Conservation (phyloP, 2,329 filamentous ascomycete genomes). For the Colletotrichum somersetense region DNA sequence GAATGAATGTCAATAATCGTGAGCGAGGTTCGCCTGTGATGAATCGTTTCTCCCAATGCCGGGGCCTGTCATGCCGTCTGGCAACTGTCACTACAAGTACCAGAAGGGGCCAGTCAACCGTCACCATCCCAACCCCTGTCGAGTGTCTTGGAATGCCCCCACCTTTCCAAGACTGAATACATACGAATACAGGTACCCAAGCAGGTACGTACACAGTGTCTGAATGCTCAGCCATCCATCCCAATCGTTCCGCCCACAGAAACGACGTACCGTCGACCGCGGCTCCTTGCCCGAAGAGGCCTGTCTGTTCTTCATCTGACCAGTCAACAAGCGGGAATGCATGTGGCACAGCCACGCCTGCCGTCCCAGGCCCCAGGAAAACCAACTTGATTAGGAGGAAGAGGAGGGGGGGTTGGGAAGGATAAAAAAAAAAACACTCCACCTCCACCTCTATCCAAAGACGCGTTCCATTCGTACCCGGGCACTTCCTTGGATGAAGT, state of each 20-base stretch:
- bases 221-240: slow-evolving; percentile 2
- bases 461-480: slow-evolving; percentile 13
- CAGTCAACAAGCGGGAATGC: slow-evolving; percentile 26
- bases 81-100: slow-evolving; percentile 13
- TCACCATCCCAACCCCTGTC: not conserved
- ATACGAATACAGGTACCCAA: not conserved
- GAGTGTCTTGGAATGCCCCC: not conserved
- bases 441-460: not conserved
- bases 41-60: not conserved
- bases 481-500: slow-evolving; percentile 19
- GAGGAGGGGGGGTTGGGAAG: not conserved
- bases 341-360: slow-evolving; percentile 29
- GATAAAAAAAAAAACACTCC: not conserved
- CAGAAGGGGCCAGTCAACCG: not conserved
- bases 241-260: slow-evolving; percentile 9
- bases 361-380: not conserved
- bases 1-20: not conserved
- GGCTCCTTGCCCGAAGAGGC: slow-evolving; percentile 16
- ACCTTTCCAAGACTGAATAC: not conserved
- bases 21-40: not conserved
- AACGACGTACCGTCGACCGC: slow-evolving; percentile 18
- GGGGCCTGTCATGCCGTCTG: not conserved
- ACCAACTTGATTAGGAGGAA: not conserved
- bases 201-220: not conserved
- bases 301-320: slow-evolving; percentile 19